Conservation (phyloP, 768 basidiomycete species). For the Xanthoconium stramineum region DNA sequence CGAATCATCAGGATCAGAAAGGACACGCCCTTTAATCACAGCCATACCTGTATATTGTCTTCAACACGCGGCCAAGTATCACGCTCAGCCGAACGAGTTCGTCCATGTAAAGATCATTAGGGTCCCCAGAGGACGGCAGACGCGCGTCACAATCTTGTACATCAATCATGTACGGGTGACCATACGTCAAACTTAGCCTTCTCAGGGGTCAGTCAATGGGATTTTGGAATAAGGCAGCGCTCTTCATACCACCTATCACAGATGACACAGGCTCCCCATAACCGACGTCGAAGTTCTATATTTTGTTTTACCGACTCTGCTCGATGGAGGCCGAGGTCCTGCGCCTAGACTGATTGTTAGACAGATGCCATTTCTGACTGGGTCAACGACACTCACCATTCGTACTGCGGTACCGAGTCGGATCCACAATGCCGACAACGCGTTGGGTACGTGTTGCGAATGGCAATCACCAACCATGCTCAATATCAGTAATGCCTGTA, state of each 20-base stretch:
- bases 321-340: constrained; percentile 93
- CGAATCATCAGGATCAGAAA: constrained; percentile 5
- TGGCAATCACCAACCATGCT: constrained; percentile 90
- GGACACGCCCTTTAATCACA: not conserved
- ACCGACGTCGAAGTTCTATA: constrained; percentile 81
- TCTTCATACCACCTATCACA: constrained; percentile 81
- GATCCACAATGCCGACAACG: constrained; percentile 83
- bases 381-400: constrained; percentile 59
- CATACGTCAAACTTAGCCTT: constrained; percentile 86
- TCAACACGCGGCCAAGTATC: constrained; percentile 85
- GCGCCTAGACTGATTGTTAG: constrained; percentile 57
- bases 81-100: constrained; percentile 91
- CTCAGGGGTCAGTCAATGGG: constrained; percentile 5
- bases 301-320: constrained; percentile 83
- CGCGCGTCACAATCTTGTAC: constrained; percentile 95
- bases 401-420: constrained; percentile 86
- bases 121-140: constrained; percentile 84
- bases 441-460: constrained; percentile 83
- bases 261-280: constrained; percentile 95
- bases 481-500: constrained; percentile 82
- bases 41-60: constrained; percentile 85
- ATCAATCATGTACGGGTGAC: constrained; percentile 95
- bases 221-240: not conserved
- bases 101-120: constrained; percentile 76
- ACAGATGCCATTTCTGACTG: constrained; percentile 3